Conservation (phyloP, 192 early-diverging fungal genomes). For the Coemansia sp. region DNA sequence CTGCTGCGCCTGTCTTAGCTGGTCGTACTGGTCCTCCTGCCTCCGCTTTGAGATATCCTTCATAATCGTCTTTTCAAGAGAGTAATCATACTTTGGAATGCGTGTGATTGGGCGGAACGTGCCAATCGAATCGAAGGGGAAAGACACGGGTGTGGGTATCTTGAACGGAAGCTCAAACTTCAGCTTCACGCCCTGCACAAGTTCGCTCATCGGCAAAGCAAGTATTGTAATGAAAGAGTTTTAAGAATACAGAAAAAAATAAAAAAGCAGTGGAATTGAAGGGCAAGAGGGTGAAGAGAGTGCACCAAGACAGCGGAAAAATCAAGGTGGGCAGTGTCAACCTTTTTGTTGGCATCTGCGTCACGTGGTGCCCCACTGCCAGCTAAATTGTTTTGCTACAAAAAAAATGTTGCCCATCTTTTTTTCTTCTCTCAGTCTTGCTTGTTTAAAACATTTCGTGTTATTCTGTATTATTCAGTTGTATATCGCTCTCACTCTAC, state of each 20-base stretch:
- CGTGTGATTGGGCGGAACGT: conserved; percentile 44
- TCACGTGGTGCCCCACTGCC: conserved; percentile 6
- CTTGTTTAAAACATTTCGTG: background rate
- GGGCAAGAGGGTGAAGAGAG: background rate
- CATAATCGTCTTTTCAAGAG: conserved; percentile 54
- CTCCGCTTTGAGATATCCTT: conserved; percentile 53
- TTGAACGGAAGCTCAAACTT: conserved; percentile 48
- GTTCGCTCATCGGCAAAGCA: conserved; percentile 31
- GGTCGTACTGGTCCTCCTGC: conserved; percentile 46
- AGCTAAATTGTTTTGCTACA: background rate
- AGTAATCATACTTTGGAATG: conserved; percentile 57
- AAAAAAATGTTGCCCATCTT: background rate
- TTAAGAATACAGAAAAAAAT: background rate
- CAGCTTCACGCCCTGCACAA: conserved; percentile 51
- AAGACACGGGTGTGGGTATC: conserved; percentile 50
- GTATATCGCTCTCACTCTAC: background rate
- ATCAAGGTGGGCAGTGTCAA: background rate
- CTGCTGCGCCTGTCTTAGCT: conserved; percentile 49
- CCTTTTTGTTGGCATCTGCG: background rate
- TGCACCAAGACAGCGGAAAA: background rate
- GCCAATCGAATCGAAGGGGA: conserved; percentile 55
- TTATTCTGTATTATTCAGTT: background rate
- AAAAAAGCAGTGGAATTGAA: background rate
- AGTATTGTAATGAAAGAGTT: background rate
- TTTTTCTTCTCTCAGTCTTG: background rate